Conservation (phyloP, 306 rosid species). For the Pterocarpus santalinus region DNA sequence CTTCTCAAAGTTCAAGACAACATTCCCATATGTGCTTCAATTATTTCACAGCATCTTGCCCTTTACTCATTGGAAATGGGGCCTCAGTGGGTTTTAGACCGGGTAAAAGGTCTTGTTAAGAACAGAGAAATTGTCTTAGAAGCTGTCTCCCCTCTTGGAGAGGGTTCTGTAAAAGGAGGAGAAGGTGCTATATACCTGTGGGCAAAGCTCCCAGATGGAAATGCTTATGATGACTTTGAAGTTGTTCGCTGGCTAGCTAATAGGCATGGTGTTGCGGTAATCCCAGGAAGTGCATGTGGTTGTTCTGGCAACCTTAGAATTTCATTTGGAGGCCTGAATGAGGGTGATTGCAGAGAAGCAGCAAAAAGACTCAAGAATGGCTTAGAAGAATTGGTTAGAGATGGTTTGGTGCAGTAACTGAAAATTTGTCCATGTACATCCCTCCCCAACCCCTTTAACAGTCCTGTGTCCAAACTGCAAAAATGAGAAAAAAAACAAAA, state of each 20-base stretch:
- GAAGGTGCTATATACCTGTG: constrained; percentile 95
- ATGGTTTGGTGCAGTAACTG: constrained; percentile 64
- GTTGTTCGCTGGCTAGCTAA: constrained; percentile 89
- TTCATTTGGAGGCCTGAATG: constrained; percentile 86
- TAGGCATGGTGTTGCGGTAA: constrained; percentile 78
- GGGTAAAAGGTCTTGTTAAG: constrained; percentile 70
- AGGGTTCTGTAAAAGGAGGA: constrained; percentile 86
- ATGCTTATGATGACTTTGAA: constrained; percentile 57
- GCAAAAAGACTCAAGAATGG: constrained; percentile 81
- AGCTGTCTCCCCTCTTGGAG: constrained; percentile 83
- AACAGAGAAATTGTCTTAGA: constrained; percentile 68
- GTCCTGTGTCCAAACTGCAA: too few species aligned
- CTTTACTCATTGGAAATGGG: constrained; percentile 83
- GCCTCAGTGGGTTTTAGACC: constrained; percentile 77
- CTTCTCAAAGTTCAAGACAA: constrained; percentile 98
- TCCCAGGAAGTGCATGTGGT: constrained; percentile 90
- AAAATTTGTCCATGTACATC: too few species aligned
- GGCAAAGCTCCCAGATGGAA: constrained; percentile 88
- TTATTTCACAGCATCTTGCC: constrained; percentile 89
- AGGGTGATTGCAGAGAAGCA: constrained; percentile 81
- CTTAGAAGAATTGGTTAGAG: constrained; percentile 74
- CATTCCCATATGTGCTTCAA: constrained; percentile 96
- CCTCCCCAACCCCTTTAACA: too few species aligned
- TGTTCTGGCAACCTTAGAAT: constrained; percentile 80
- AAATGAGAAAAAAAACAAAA: too few species aligned